Evolutionary conservation across 2,329 filamentous ascomycete genomes (phyloP).

Genomic region (Alternaria burnsii): DNA sequence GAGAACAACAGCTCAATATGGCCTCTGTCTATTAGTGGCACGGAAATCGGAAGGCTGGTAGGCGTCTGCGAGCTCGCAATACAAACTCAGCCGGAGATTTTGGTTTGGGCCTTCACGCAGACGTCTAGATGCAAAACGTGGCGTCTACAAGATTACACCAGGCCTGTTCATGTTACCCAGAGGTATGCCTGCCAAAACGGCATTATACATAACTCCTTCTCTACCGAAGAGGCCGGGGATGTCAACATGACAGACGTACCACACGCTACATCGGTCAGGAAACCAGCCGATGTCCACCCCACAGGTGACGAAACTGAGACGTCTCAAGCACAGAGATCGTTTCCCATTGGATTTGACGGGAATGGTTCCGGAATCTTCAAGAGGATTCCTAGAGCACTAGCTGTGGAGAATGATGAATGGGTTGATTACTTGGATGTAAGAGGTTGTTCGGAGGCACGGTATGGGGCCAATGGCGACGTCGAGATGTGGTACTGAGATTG

Average conservation of each 20-base stretch:
- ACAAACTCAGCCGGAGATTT: constrained; percentile 55
- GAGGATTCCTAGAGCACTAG: constrained; percentile 32
- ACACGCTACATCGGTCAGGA: not conserved
- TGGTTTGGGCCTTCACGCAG: constrained; percentile 62
- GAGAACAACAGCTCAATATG: constrained; percentile 43
- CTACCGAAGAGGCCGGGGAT: constrained; percentile 20
- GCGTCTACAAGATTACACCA: constrained; percentile 51
- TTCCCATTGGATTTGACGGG: constrained; percentile 33
- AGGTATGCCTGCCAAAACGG: constrained; percentile 38
- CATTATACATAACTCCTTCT: constrained; percentile 27
- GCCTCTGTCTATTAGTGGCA: constrained; percentile 61
- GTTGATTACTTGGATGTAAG: constrained; percentile 39
- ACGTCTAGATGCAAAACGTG: constrained; percentile 58
- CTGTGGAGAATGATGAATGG: constrained; percentile 40
- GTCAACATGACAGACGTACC: constrained; percentile 22
- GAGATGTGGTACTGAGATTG: constrained; percentile 19
- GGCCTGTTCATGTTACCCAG: constrained; percentile 11
- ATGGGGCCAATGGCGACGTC: constrained; percentile 41
- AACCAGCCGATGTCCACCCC: not conserved
- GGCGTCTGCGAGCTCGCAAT: constrained; percentile 62
- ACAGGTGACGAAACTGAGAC: constrained; percentile 2
- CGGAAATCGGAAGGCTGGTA: constrained; percentile 57
- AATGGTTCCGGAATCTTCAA: constrained; percentile 23
- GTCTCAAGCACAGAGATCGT: constrained; percentile 5
- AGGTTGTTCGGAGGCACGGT: constrained; percentile 40